Conservation (phyloP, 148 eudicot genomes). For the Mesembryanthemum crystallinum region DNA sequence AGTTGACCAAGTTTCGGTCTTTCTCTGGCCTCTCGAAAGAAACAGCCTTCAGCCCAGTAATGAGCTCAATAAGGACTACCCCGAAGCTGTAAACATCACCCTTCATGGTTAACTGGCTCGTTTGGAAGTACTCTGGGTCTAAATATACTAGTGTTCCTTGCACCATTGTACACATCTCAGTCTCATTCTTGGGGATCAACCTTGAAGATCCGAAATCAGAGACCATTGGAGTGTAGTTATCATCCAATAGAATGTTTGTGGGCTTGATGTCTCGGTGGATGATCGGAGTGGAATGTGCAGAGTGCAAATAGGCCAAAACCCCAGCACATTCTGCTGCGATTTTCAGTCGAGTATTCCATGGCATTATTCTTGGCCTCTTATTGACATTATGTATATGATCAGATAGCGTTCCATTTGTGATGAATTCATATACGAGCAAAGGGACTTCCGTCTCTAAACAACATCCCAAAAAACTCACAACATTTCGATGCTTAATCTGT, state of each 20-base stretch:
- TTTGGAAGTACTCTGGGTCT: background rate
- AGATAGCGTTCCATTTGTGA: constrained; percentile 28
- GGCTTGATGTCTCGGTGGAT: background rate
- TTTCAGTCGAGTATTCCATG: background rate
- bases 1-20: background rate
- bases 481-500: constrained; percentile 18
- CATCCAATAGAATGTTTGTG: background rate
- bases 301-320: background rate
- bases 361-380: constrained; percentile 11
- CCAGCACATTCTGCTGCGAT: constrained; percentile 35
- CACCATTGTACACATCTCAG: background rate
- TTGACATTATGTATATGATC: constrained; percentile 27
- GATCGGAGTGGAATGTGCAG: background rate
- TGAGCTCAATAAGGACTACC: background rate
- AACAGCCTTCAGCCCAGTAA: background rate
- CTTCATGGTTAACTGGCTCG: background rate
- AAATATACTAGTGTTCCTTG: background rate
- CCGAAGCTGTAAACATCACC: constrained; percentile 2
- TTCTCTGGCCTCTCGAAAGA: background rate
- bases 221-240: background rate
- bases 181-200: background rate
- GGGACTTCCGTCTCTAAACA: constrained; percentile 20
- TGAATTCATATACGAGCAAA: constrained; percentile 25
- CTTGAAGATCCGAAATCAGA: background rate
- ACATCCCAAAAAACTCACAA: constrained; percentile 23